Percentiles rank a stretch among this genome's conserved stretches.
Conservation (phyloP, 805 yeast species). For the Vanderwaltozyma verrucispora region DNA sequence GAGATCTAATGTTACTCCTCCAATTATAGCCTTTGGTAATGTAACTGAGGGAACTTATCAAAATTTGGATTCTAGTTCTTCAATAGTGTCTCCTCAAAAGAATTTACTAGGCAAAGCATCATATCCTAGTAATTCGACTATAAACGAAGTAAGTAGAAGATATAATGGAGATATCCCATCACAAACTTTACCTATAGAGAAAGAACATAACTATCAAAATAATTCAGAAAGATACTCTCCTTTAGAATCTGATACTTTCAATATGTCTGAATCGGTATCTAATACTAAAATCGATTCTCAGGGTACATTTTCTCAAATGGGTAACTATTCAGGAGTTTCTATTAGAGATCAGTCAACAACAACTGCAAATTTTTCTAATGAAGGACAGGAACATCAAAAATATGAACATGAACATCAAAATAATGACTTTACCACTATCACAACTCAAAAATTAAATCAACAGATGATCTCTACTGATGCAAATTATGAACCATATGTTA, state of each 20-base stretch:
- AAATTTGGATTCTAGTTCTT: not conserved
- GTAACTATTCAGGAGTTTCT: not conserved
- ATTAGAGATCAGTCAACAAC: not conserved
- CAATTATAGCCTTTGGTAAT: too few species aligned
- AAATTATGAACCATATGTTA: slow-evolving; percentile 1
- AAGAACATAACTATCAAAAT: not conserved
- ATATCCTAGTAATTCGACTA: slow-evolving; percentile 15
- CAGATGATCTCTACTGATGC: not conserved
- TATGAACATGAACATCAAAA: not conserved
- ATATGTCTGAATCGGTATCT: too few species aligned
- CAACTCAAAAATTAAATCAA: not conserved
- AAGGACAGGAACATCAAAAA: not conserved
- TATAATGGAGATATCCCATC: slow-evolving; percentile 1
- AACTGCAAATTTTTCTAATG: not conserved
- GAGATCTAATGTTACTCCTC: not conserved
- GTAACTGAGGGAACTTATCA: not conserved
- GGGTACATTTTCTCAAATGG: not conserved
- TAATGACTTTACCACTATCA: not conserved
- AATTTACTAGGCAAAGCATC: slow-evolving; percentile 15
- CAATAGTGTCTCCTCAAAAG: slow-evolving; percentile 3
- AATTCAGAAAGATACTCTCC: too few species aligned
- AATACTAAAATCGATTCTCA: too few species aligned
- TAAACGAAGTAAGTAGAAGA: slow-evolving; percentile 12
- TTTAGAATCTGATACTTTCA: too few species aligned
- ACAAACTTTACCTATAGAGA: not conserved